Base-by-base conservation (phyloP, 1,284 basidiomycete genomes). In the Microbotryomycetes sp. region DNA sequence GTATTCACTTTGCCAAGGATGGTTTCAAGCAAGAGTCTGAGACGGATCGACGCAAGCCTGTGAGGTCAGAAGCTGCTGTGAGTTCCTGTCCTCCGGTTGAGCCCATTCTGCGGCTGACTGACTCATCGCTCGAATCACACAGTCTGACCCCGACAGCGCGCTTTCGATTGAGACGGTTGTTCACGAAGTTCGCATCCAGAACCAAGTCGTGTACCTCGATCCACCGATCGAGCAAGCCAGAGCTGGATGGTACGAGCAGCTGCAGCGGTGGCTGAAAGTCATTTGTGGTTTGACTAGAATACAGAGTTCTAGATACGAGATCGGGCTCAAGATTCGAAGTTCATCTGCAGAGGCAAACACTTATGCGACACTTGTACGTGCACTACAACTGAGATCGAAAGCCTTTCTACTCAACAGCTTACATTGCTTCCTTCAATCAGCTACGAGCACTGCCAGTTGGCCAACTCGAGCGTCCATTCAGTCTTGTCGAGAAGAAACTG, bases 131-230 rank as follows among this genome's bases (percentile, higher is more conserved):
- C 32, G 68, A 73, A 54, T 1, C 51, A 3, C 82, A 29, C 56
- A 71, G 70, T 54, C 60, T 71, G 73, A 85, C 64, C 54, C 46
- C 2, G 88, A 89, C 70, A 82, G 81, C 23, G 81, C 81, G 59
- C 83, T 90, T 80, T 80, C 80, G 0, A 77, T 93, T 68, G 86
- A 89, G 71, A 86, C 90, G 0, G 86, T 94, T 59, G 81, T 92
- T 3, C 92, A 97, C 75, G 92, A 97, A 75, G 89, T 98, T 64
- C 83, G 93, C 73, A 97, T 98, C 81, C 89, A 93, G 74, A 96
- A 97, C 74, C 94, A 98, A 75, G 90, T 97, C 71, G 97, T 99
- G 76, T 97, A 96, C 80, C 81, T 97, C 54, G 93, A 98, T 75
- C 96, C 96, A 9, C 94, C 94, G 57, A 89, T 97, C 77, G 94